Evolutionary conservation across 2,329 filamentous ascomycete genomes (phyloP).

Genomic region (Neofusicoccum sp.): DNA sequence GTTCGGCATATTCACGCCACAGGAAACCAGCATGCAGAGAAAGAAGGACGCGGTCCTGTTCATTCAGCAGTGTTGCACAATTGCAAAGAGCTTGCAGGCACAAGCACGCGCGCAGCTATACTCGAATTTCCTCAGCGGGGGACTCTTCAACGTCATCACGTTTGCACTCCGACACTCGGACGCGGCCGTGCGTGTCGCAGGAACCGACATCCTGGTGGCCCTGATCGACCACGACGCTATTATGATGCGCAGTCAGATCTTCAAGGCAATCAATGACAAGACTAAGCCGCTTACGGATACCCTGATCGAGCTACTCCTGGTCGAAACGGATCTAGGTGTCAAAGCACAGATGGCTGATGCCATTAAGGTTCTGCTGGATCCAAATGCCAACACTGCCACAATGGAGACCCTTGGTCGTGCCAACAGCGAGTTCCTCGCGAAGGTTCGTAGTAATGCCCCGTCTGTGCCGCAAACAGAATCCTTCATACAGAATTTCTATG

Average conservation of each 20-base stretch:
- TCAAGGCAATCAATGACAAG: slow-evolving; percentile 87
- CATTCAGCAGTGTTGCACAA: slow-evolving; percentile 92
- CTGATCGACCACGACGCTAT: slow-evolving; percentile 95
- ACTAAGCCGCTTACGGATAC: slow-evolving; percentile 86
- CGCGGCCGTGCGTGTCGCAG: slow-evolving; percentile 83
- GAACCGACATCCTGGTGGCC: slow-evolving; percentile 89
- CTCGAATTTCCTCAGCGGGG: slow-evolving; percentile 85
- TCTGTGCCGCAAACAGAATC: slow-evolving; percentile 73
- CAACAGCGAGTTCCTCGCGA: slow-evolving; percentile 69
- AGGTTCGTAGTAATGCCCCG: slow-evolving; percentile 57
- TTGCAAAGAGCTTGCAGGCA: slow-evolving; percentile 91
- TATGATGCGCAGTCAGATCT: slow-evolving; percentile 91
- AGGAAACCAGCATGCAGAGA: slow-evolving; percentile 65
- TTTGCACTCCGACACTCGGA: slow-evolving; percentile 87
- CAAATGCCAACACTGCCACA: slow-evolving; percentile 62
- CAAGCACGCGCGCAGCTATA: slow-evolving; percentile 80
- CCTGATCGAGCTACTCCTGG: slow-evolving; percentile 85
- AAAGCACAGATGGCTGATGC: slow-evolving; percentile 96
- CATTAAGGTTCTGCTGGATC: slow-evolving; percentile 87
- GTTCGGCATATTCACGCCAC: slow-evolving; percentile 78
- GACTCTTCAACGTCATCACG: slow-evolving; percentile 85
- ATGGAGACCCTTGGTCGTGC: slow-evolving; percentile 63
- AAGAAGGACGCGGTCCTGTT: slow-evolving; percentile 96
- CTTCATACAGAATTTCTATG: slow-evolving; percentile 88
- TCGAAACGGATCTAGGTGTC: slow-evolving; percentile 90